phyloP scores from a whole-genome alignment of 768 basidiomycete species.

The Podaxis pistillaris region DNA sequence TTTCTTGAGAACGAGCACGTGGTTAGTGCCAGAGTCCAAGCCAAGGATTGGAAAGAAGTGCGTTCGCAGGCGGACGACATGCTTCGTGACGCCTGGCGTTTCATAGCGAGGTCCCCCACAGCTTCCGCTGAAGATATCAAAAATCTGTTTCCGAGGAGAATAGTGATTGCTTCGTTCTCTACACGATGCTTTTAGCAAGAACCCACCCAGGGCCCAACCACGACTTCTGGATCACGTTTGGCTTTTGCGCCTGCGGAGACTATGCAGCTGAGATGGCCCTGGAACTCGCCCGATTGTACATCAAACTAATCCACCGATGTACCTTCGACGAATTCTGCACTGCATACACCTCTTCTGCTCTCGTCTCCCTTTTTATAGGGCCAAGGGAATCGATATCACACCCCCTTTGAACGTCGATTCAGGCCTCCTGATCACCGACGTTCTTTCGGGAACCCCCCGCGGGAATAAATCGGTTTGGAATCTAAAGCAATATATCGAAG shows the following conservation, averaged over 20 bases:
- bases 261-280: constrained; percentile 6
- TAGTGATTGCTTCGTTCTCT: not conserved
- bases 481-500: constrained; percentile 29
- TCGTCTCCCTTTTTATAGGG: constrained; percentile 26
- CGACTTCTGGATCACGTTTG: constrained; percentile 22
- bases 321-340: constrained; percentile 33
- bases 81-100: not conserved
- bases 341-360: constrained; percentile 23
- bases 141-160: not conserved
- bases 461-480: constrained; percentile 32
- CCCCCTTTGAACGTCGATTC: constrained; percentile 10
- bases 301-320: constrained; percentile 23
- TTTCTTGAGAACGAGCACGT: not conserved
- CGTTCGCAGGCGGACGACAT: not conserved
- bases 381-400: constrained; percentile 17
- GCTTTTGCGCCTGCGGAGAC: constrained; percentile 21
- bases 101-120: not conserved
- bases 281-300: constrained; percentile 21
- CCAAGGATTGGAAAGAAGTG: not conserved
- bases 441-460: constrained; percentile 21
- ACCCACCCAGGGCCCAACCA: constrained; percentile 16
- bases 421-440: constrained; percentile 20
- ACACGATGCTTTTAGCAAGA: not conserved
- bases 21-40: not conserved
- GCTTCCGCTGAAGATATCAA: not conserved